These are phyloP conservation scores for Ehretia macrophylla DNA, from an alignment of 257 asterid genomes.

Conservation along the genomic window DNA sequence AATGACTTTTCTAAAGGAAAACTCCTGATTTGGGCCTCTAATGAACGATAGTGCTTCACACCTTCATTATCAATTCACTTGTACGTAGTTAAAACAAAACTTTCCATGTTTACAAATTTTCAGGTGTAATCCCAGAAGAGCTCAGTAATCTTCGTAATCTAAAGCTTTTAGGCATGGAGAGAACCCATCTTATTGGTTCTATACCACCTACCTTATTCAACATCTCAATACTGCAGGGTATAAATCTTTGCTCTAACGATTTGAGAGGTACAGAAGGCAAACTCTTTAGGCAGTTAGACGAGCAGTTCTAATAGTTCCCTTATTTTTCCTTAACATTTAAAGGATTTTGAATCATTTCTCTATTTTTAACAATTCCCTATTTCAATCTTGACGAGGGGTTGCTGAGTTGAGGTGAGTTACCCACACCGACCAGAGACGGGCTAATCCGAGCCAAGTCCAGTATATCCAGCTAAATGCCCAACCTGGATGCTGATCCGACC, in stretches of 20 bases:
- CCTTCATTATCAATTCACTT: neutral
- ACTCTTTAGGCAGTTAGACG: no score
- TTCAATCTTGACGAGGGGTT: no score
- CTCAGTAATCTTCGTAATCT: constrained; percentile 23
- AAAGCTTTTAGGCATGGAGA: neutral
- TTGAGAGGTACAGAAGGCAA: neutral
- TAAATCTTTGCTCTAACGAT: neutral
- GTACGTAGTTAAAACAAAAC: no score
- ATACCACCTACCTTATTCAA: constrained; percentile 27
- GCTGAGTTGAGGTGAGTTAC: no score
- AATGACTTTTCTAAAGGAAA: constrained; percentile 6
- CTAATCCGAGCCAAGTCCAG: no score
- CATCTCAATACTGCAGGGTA: constrained; percentile 18
- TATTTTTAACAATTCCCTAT: no score
- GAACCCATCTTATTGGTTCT: constrained; percentile 14
- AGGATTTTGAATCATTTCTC: no score
- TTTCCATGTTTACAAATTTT: neutral
- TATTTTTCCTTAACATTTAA: no score
- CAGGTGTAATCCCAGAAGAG: constrained; percentile 33
- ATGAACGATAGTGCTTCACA: neutral
- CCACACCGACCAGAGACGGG: no score
- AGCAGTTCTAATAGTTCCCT: no score
- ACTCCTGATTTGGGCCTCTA: neutral
- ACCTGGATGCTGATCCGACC: no score
- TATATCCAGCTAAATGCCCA: no score